Evolutionary conservation across 2,329 filamentous ascomycete genomes (phyloP).

Genomic region (Fusarium luffae): DNA sequence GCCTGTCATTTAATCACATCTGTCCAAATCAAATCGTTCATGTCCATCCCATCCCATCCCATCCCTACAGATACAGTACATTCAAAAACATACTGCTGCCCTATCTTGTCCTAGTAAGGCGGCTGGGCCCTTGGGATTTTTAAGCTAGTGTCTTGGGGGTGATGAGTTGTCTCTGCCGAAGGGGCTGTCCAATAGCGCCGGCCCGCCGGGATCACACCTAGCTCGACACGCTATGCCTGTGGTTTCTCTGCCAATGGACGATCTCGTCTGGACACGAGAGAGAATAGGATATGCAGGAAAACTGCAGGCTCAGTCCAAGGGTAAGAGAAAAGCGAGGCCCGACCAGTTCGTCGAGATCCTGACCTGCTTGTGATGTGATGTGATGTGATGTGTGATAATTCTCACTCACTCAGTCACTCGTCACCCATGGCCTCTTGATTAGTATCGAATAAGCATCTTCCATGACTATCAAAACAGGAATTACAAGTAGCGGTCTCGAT

Average conservation of each 20-base stretch:
- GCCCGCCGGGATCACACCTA: constrained; percentile 46
- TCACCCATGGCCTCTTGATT: constrained; percentile 3
- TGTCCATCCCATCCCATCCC: background rate
- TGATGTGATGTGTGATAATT: constrained; percentile 24
- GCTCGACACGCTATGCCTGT: constrained; percentile 25
- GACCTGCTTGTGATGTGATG: constrained; percentile 16
- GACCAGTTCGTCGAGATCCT: constrained; percentile 34
- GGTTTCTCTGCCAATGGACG: constrained; percentile 40
- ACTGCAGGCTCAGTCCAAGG: constrained; percentile 6
- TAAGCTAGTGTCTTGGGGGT: constrained; percentile 38
- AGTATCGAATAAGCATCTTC: constrained; percentile 17
- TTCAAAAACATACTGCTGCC: background rate
- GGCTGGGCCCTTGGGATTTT: constrained; percentile 31
- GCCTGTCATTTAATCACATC: background rate
- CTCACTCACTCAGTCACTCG: background rate
- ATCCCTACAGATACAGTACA: background rate
- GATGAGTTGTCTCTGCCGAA: constrained; percentile 56
- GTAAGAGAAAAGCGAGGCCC: constrained; percentile 26
- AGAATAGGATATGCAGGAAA: constrained; percentile 26
- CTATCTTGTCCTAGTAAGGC: constrained; percentile 2
- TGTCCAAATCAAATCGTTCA: background rate
- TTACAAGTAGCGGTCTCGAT: constrained; percentile 24
- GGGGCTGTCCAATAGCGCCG: constrained; percentile 50
- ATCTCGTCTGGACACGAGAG: constrained; percentile 28
- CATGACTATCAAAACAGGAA: constrained; percentile 21